Evolutionary conservation across 108 stramenopile genomes (phyloP), one percentile per base, ranked within the genome.

Genomic region (Cyclotella choctawhatcheeana): DNA sequence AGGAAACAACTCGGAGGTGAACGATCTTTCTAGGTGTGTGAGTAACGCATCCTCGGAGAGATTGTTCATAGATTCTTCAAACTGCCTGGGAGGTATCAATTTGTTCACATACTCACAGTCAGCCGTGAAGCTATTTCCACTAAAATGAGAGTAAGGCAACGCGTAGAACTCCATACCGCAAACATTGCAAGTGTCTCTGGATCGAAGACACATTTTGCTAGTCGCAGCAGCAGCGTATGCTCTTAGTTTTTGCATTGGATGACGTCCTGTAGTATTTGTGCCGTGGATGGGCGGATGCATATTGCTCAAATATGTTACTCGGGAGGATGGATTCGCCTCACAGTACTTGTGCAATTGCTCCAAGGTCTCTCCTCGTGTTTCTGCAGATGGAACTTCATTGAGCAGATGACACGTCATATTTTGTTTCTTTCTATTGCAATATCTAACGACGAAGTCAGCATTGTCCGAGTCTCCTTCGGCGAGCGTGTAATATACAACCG

Each of bases 161-260:
- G 77, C 69, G 37, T 71, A 78, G 64, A 78, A 78, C 43, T 78
- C 77, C 59, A 59, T 65, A 31, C 77, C 77, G 35, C 77, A 78
- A 43, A 78, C 77, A 58, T 78, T 78, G 48, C 77, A 78, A 2
- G 51, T 78, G 35, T 78, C 69, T 0, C 78, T 64, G 37, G 71
- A 72, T 67, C 71, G 71, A 13, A 79, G 59, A 24, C 78, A 79
- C 78, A 79, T 79, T 55, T 79, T 72, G 59, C 78, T 79, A 27
- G 78, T 79, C 5, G 53, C 65, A n/a, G 78, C 78, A 52, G 78
- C 72, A 5, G 78, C 67, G 31, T 63, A 79, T 53, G 78, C 66
- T 31, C 78, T 64, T 14, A 72, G 65, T 63, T 79, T 79, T 72
- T 79, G 78, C 50, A 69, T 51, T 31, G 65, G 29, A 51, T 62